Evolutionary conservation across 495 filamentous ascomycete genomes (phyloP).

Genomic region (Aspergillus sclerotioniger): DNA sequence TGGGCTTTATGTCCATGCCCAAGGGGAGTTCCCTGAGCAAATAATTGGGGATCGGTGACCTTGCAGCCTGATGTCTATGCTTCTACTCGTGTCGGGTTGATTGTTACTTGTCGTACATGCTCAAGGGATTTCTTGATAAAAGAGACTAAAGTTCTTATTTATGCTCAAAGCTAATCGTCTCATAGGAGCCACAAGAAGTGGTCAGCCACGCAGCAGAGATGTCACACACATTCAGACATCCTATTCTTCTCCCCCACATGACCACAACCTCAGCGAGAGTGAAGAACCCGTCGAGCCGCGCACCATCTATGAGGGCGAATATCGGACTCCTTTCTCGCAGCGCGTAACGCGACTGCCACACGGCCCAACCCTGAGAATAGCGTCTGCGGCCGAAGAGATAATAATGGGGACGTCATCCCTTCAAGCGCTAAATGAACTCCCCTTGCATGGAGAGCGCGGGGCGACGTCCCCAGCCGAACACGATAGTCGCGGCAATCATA

Average conservation of each 20-base stretch:
- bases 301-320: constrained; percentile 26
- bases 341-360: not conserved
- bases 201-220: too few species aligned
- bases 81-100: not conserved
- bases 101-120: not conserved
- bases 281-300: constrained; percentile 7
- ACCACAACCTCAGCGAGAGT: constrained; percentile 12
- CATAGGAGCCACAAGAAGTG: too few species aligned
- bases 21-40: not conserved
- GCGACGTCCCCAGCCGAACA: not conserved
- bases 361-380: constrained; percentile 34
- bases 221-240: not conserved
- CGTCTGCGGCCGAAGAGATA: constrained; percentile 31
- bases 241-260: constrained; percentile 13
- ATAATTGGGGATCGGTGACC: not conserved
- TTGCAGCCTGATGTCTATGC: not conserved
- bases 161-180: too few species aligned
- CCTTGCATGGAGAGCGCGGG: not conserved
- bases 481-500: not conserved
- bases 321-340: constrained; percentile 12
- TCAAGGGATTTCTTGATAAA: not conserved
- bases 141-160: not conserved
- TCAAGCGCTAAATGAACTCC: not conserved
- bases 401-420: constrained; percentile 28
- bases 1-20: not conserved